A percentile compares a stretch with the other conserved stretches of the same genome.
phyloP scores from a whole-genome alignment of 2,329 filamentous ascomycete genomes.

The Apiospora aurea region DNA sequence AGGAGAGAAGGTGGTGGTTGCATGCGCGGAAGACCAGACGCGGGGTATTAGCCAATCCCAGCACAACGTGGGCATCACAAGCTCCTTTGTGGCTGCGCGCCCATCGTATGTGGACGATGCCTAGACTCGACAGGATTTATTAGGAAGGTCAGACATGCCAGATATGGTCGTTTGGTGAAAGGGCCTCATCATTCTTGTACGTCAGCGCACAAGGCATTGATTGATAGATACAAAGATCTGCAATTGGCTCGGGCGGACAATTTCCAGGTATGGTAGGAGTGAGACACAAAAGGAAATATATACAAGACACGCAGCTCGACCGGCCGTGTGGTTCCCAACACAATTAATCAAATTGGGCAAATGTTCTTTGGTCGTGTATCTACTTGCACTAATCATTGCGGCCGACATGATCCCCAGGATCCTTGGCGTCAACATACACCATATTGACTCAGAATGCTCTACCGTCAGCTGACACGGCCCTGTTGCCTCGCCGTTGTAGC shows the following conservation, averaged over 20 bases:
- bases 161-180: background rate
- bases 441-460: slow-evolving; percentile 6
- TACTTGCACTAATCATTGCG: background rate
- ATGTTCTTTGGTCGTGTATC: background rate
- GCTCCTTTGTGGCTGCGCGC: slow-evolving; percentile 1
- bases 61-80: slow-evolving; percentile 6
- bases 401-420: background rate
- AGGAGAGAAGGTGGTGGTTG: background rate
- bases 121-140: background rate
- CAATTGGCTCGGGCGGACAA: background rate
- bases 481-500: background rate
- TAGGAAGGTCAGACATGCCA: background rate
- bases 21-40: slow-evolving; percentile 3
- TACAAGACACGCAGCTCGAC: slow-evolving; percentile 1
- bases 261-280: background rate
- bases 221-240: background rate
- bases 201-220: background rate
- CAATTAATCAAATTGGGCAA: background rate
- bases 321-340: background rate
- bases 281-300: background rate
- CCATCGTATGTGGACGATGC: background rate
- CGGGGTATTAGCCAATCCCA: slow-evolving; percentile 16
- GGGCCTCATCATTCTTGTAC: background rate
- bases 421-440: slow-evolving; percentile 5
- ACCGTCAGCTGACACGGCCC: background rate